Conservation (phyloP, 2,329 filamentous ascomycete species). For the Cytospora leucostoma region DNA sequence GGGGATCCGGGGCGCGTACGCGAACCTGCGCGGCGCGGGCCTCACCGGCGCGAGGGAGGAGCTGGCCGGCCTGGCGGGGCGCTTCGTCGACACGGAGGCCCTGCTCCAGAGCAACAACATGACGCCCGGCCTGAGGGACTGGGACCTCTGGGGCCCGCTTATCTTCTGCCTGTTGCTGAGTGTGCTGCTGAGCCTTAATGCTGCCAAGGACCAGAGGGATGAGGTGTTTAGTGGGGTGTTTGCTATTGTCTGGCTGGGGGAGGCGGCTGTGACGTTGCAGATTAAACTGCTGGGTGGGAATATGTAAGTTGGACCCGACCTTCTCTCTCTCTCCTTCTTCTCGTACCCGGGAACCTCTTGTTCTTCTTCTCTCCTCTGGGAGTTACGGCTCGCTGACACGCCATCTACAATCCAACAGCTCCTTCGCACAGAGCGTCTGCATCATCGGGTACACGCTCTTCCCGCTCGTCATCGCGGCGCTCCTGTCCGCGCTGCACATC, state of each 20-base stretch:
- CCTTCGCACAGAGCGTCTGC: constrained; percentile 95
- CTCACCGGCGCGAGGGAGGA: constrained; percentile 63
- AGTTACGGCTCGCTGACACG: constrained; percentile 12
- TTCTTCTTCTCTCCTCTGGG: constrained; percentile 26
- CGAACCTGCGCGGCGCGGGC: constrained; percentile 60
- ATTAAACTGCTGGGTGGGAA: constrained; percentile 95
- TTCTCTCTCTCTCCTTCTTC: constrained; percentile 10
- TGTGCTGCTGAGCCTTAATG: constrained; percentile 82
- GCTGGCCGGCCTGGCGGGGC: constrained; percentile 60
- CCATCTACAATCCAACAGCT: constrained; percentile 56
- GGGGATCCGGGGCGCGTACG: constrained; percentile 62
- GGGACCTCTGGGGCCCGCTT: constrained; percentile 97
- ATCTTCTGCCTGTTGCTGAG: constrained; percentile 91
- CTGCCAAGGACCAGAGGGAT: constrained; percentile 77
- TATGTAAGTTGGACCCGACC: constrained; percentile 65
- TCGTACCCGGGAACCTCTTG: not conserved
- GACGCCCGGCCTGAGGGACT: constrained; percentile 89
- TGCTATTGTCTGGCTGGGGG: constrained; percentile 93
- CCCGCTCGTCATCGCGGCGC: constrained; percentile 87
- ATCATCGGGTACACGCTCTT: constrained; percentile 99
- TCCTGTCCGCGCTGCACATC: constrained; percentile 81
- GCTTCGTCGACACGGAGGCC: constrained; percentile 64
- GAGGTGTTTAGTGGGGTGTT: constrained; percentile 95
- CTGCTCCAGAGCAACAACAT: constrained; percentile 69
- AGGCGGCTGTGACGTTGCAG: constrained; percentile 95